Base-by-base conservation (phyloP, 2,329 filamentous ascomycete species). In the Leptographium galeiforme region DNA sequence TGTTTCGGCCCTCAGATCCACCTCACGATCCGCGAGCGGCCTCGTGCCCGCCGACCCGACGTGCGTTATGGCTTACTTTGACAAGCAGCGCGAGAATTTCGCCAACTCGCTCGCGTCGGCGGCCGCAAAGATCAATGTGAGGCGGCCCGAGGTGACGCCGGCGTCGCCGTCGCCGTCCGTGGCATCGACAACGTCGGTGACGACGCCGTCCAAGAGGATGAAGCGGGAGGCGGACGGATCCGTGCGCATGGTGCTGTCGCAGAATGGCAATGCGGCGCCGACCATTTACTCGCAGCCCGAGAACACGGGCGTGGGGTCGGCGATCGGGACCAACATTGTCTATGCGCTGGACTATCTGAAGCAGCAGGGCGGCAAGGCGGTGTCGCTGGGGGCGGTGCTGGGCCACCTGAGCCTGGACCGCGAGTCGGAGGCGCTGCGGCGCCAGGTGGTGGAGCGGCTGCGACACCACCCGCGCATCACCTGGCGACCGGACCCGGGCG, bases 311-410 rank as follows among this genome's bases (percentile, higher is more conserved):
- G 87, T 84, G 51, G 89, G 89, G 60, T 77, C 77, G 56, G 85
- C 91, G 67, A 82, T 93, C 66, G 84, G 89, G 72, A 94, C 89
- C 13, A 87, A 95, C 67, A 84, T 96, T 65, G 80, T 85, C 55
- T 95, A 89, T 69, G 88, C 89, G 19, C 83, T 95, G 65, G 82
- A 90, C 57, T 87, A 89, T 65, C 80, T 95, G 56, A 84, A 84
- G 70, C 80, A 80, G 58, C 83, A 84, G 64, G 82, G 84, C 64
- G 79, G 79, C 55, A 71, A 81, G 56, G 71, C 85, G 53, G 79
- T 89, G 65, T 78, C 77, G 39, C 85, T 94, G 55, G 72, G 78
- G 49, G 85, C 91, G 58, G 84, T 96, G 60, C 78, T 93, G 61
- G 79, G 83, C 61, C 93, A 93, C 66, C 75, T 95, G 56, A 88